Base-by-base conservation (phyloP, 345 rosid species). In the Eucalyptus guilfoylei region DNA sequence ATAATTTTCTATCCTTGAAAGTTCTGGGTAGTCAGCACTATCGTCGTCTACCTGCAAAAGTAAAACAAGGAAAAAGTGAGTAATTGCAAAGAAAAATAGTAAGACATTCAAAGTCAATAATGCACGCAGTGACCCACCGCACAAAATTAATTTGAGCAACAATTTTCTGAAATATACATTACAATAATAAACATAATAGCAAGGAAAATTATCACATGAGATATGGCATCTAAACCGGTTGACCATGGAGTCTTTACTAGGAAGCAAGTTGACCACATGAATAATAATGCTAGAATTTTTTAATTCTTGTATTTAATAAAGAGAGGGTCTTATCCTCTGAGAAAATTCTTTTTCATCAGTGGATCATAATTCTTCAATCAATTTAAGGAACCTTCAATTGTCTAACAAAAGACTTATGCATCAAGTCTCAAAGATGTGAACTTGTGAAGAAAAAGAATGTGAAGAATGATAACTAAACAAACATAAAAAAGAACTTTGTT, bases 1-100 rank as follows among this genome's bases (percentile, higher is more conserved):
- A 93, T 96, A 97, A 87, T 92, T 94, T 92, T 94, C 97, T 92
- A 97, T 91, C 62, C 83, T 91, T 85, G 95, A 93, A 92, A 96
- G 90, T 24, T 91, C 88, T 14, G 87, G 87, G 87, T 88, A 90
- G 86, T 86, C 92, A 17, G 88, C 80, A 85, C 85, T 80, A 19
- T 69, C 76, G 86, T 55, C 86, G 64, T 91, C 92, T 87, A 93
- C 93, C 99, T 96, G 90, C 87, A 91, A 52, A 90, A 90, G 88
- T 64, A 86, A n/a, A 19, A n/a, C 55, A n/a, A 28, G 49, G 30
- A 32, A 15, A 48, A 47, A n/a, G 32, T 85, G 67, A 32, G 42
- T 40, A 49, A 48, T 24, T 23, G 17, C 32, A 55, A 45, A 48
- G 89, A 54, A 80, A 81, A 9, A 52, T 23, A 26, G 28, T 21